phyloP scores from a whole-genome alignment of 2,329 filamentous ascomycete species.

The Talaromyces sp. region DNA sequence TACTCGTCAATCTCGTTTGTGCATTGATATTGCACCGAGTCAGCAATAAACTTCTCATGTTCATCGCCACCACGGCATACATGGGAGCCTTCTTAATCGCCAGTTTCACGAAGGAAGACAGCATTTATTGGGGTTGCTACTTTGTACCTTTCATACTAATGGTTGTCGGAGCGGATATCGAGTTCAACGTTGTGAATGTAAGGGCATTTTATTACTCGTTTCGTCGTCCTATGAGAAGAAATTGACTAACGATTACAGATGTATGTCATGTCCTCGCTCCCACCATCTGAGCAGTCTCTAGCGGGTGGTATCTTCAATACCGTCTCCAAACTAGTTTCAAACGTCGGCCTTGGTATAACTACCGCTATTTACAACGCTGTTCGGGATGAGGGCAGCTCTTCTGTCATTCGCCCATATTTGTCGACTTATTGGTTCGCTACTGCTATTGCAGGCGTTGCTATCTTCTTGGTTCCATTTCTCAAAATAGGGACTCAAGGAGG shows the following conservation, averaged over 20 bases:
- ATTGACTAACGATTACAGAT: slow-evolving; percentile 44
- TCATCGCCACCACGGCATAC: slow-evolving; percentile 48
- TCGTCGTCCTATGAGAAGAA: not conserved
- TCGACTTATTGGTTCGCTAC: slow-evolving; percentile 31
- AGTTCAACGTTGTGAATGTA: slow-evolving; percentile 68
- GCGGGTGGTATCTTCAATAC: slow-evolving; percentile 69
- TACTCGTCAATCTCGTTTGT: slow-evolving; percentile 62
- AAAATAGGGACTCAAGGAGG: slow-evolving; percentile 29
- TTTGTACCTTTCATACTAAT: slow-evolving; percentile 61
- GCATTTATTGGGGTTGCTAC: slow-evolving; percentile 62
- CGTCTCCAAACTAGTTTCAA: slow-evolving; percentile 58
- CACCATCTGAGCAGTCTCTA: slow-evolving; percentile 60
- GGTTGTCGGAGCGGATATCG: slow-evolving; percentile 65
- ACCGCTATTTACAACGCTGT: slow-evolving; percentile 48
- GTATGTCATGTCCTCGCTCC: slow-evolving; percentile 66
- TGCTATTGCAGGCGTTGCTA: slow-evolving; percentile 26
- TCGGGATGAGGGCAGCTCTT: slow-evolving; percentile 21
- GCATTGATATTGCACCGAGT: slow-evolving; percentile 61
- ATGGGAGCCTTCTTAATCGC: slow-evolving; percentile 50
- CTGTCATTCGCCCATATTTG: slow-evolving; percentile 28
- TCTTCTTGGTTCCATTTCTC: slow-evolving; percentile 31
- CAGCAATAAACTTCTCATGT: slow-evolving; percentile 63
- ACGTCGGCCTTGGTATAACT: slow-evolving; percentile 59
- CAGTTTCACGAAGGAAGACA: slow-evolving; percentile 53
- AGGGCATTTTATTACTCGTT: slow-evolving; percentile 23